Base-by-base conservation (phyloP, 2,329 filamentous ascomycete species). In the Sodiomyces alkalinus region DNA sequence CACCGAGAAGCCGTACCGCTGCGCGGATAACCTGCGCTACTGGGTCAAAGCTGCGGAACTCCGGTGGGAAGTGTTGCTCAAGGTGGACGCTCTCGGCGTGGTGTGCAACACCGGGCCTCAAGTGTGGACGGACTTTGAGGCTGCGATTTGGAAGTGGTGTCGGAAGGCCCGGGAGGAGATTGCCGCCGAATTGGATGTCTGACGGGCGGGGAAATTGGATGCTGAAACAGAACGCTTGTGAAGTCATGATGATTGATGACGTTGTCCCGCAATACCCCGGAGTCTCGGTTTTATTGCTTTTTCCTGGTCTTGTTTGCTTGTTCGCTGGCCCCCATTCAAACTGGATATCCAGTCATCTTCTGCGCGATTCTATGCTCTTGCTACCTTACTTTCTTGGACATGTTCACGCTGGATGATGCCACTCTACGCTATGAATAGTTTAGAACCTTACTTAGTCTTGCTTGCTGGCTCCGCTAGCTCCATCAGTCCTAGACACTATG, bases 1-100 rank as follows among this genome's bases (percentile, higher is more conserved):
- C 51, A 87, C 90, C 7, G 76, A 74, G 34, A 96, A 96, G 55
- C 90, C 90, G 0, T 98, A 98, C 51, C 78, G 90, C 27, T 77
- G 77, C 37, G 83, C 86, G 3, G 90, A 98, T 42, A 98, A 98
- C 49, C 64, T 98, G 36, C 73, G 85, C 22, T 98, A 80, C 60
- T 98, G 90, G 87, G 70, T 80, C 53, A 98, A 98, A 58, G 90
- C 87, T 2, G 85, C 86, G 6, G 86, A 98, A 56, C 63, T 96
- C 33, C 74, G 90, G 31, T 98, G 87, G 76, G 90, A 96, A 53
- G 70, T 86, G 21, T 68, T 80, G 40, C 62, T 96, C 28, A 71
- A 77, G 37, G 65, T 93, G 30, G 83, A 94, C 45, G 82, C 87
- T 14, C 76, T 92, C 53, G 83, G 78, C 17, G 68, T 94, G 6